Conservation (phyloP, 768 basidiomycete species). For the Hysterangium stoloniferum region DNA sequence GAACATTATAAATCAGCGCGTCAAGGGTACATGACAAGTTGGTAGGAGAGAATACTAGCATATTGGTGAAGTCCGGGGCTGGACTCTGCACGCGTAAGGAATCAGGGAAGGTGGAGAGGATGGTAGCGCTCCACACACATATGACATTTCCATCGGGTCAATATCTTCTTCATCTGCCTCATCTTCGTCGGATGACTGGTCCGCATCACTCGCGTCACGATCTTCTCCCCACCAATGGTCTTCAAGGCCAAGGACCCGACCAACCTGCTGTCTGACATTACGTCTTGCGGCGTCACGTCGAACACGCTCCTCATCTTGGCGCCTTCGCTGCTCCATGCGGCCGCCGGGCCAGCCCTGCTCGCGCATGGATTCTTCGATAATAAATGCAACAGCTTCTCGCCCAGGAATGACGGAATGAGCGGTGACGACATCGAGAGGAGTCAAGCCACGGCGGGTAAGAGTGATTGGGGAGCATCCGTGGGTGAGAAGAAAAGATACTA, state of each 20-base stretch:
- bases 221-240: constrained; percentile 59
- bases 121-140: constrained; percentile 30
- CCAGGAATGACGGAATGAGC: constrained; percentile 76
- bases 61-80: constrained; percentile 65
- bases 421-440: constrained; percentile 83
- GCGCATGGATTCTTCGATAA: constrained; percentile 86
- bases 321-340: constrained; percentile 62
- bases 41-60: constrained; percentile 89
- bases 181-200: constrained; percentile 33
- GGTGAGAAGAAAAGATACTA: constrained; percentile 88
- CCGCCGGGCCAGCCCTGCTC: constrained; percentile 76
- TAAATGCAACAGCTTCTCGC: constrained; percentile 75
- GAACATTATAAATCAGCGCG: constrained; percentile 71
- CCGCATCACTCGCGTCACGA: constrained; percentile 36
- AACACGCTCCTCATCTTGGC: constrained; percentile 47
- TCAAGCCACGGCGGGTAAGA: constrained; percentile 69
- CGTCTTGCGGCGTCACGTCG: constrained; percentile 47
- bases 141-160: constrained; percentile 30
- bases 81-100: constrained; percentile 49
- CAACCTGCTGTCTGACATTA: constrained; percentile 51
- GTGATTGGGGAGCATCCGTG: constrained; percentile 83
- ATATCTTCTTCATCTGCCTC: constrained; percentile 40
- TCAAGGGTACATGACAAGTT: constrained; percentile 73
- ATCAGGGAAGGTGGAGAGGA: constrained; percentile 1
- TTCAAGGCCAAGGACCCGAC: constrained; percentile 46